A percentile compares a stretch with the other conserved stretches of the same genome.
Evolutionary conservation across 2,329 filamentous ascomycete species (phyloP).

Genomic region (Neofusicoccum cordaticola): DNA sequence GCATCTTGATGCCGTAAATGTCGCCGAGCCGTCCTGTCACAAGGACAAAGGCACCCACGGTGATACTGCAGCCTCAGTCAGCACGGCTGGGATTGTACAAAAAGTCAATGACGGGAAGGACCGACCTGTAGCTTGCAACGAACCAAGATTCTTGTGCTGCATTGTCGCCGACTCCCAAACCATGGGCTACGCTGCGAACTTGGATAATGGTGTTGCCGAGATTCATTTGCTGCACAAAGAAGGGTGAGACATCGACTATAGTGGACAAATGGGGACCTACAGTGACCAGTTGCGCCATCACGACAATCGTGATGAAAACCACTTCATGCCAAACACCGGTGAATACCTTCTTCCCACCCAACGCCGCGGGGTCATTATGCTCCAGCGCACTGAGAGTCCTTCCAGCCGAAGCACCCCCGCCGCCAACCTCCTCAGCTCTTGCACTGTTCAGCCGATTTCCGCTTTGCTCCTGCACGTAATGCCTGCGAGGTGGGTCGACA

Average conservation of each 20-base stretch:
- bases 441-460: neutral
- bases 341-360: neutral
- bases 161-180: neutral
- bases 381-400: neutral
- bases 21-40: neutral
- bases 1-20: neutral
- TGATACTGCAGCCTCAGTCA: neutral
- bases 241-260: neutral
- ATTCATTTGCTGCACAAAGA: constrained; percentile 5
- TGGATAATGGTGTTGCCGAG: constrained; percentile 6
- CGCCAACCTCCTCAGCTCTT: neutral
- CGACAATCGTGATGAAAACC: neutral
- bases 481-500: neutral
- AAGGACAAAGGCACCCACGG: neutral
- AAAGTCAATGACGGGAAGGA: neutral
- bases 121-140: constrained; percentile 1
- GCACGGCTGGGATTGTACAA: neutral
- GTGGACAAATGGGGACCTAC: neutral
- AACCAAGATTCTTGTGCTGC: neutral
- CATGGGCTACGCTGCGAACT: neutral
- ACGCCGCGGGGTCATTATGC: neutral
- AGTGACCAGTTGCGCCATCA: constrained; percentile 7
- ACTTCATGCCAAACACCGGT: neutral
- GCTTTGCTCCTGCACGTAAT: neutral
- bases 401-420: neutral